phyloP scores from a whole-genome alignment of 202 grass and related monocot genomes.

The Zizania palustris region DNA sequence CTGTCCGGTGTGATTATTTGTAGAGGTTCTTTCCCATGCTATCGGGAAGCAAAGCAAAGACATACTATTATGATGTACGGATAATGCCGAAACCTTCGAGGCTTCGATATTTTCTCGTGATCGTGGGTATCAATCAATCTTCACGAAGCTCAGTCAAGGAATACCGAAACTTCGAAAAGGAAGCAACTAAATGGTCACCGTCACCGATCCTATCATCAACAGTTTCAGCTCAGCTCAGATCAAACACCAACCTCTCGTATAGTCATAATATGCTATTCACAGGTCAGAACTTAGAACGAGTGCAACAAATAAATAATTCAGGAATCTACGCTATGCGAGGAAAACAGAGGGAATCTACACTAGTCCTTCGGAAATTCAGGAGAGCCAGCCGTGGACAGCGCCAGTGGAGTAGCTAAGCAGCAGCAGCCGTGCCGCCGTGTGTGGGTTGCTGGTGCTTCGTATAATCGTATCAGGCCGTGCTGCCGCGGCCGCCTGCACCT shows the following conservation, averaged over 20 bases:
- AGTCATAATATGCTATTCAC: conserved; percentile 34
- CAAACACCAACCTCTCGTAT: neutral
- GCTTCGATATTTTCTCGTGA: too few species aligned
- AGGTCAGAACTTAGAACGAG: neutral
- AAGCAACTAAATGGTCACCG: neutral
- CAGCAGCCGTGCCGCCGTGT: conserved; percentile 34
- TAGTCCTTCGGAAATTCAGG: neutral
- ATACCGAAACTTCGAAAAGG: neutral
- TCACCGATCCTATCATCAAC: neutral
- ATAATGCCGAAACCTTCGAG: too few species aligned
- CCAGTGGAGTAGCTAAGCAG: conserved; percentile 38
- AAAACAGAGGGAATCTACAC: conserved; percentile 1
- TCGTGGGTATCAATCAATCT: too few species aligned
- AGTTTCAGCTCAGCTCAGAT: neutral
- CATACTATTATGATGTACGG: too few species aligned
- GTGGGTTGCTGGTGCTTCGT: conserved; percentile 20
- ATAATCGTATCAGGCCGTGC: conserved; percentile 30
- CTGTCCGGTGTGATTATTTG: neutral
- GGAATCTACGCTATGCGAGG: conserved; percentile 19
- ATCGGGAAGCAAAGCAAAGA: too few species aligned
- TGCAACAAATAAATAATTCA: neutral
- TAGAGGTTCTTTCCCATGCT: neutral
- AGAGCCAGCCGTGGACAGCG: conserved; percentile 14
- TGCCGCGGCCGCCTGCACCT: neutral
- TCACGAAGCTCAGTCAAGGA: neutral